A percentile compares a stretch with the other conserved stretches of the same genome.
phyloP scores from a whole-genome alignment of 805 yeast species.

The Hanseniaspora mollemarum region DNA sequence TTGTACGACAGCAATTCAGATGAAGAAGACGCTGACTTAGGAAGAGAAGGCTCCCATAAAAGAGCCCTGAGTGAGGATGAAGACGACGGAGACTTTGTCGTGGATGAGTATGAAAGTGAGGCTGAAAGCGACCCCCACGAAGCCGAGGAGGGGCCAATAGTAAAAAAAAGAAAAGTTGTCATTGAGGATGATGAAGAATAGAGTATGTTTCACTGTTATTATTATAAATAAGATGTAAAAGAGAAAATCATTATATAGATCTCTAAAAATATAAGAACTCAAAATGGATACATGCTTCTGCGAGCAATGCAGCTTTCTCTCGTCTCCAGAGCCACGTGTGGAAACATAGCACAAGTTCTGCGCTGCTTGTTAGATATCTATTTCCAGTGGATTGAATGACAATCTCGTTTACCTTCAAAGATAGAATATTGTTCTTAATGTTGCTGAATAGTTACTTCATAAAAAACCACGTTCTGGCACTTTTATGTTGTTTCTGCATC shows the following conservation, averaged over 20 bases:
- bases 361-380: too few species aligned
- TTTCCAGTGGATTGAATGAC: too few species aligned
- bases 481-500: background rate
- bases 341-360: too few species aligned
- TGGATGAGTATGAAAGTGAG: conserved; percentile 22
- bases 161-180: conserved; percentile 18
- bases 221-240: background rate
- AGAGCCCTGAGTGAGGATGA: conserved; percentile 1
- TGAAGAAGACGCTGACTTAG: conserved; percentile 22
- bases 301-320: too few species aligned
- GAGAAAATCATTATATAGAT: background rate
- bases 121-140: conserved; percentile 18
- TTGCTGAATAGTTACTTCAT: background rate
- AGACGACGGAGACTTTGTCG: conserved; percentile 16
- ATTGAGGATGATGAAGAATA: conserved; percentile 24
- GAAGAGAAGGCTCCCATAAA: conserved; percentile 9
- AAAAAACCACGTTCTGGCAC: background rate
- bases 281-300: background rate
- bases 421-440: background rate
- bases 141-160: conserved; percentile 18
- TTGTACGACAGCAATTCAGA: conserved; percentile 32
- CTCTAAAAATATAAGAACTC: background rate
- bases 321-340: too few species aligned
- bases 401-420: background rate
- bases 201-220: background rate